Evolutionary conservation across 1,139 yeast genomes (phyloP).

Genomic region (Debaryomycetaceae sp.): DNA sequence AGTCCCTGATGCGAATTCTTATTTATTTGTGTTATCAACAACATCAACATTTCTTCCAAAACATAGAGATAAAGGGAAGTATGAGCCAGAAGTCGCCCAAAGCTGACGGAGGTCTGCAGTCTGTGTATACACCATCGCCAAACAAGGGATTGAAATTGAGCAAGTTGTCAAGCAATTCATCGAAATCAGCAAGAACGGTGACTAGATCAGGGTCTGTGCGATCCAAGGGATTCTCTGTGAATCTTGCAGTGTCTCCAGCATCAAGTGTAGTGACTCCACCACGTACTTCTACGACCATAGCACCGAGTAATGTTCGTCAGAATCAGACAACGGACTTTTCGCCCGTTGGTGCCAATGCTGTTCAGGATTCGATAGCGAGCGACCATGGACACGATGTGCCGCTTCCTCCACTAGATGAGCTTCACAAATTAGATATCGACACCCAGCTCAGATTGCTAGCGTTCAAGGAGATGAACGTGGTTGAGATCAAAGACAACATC

Average conservation of each 20-base stretch:
- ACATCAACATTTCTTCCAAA: background rate
- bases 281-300: background rate
- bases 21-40: background rate
- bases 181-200: background rate
- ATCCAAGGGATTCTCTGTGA: slow-evolving; percentile 29
- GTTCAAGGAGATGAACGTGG: slow-evolving; percentile 57
- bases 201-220: slow-evolving; percentile 12
- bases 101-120: background rate
- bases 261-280: background rate
- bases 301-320: no score
- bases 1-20: background rate
- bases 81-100: background rate
- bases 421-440: slow-evolving; percentile 38
- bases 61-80: background rate
- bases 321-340: background rate
- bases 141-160: background rate
- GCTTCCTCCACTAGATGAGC: slow-evolving; percentile 31
- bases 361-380: slow-evolving; percentile 2
- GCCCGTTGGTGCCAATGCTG: slow-evolving; percentile 3
- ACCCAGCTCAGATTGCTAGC: slow-evolving; percentile 58
- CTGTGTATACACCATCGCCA: background rate
- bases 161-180: background rate
- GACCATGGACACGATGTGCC: slow-evolving; percentile 25
- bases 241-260: slow-evolving; percentile 30
- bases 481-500: slow-evolving; percentile 53